Base-by-base conservation (phyloP, 768 basidiomycete species). In the Nevesoporus exiguus region DNA sequence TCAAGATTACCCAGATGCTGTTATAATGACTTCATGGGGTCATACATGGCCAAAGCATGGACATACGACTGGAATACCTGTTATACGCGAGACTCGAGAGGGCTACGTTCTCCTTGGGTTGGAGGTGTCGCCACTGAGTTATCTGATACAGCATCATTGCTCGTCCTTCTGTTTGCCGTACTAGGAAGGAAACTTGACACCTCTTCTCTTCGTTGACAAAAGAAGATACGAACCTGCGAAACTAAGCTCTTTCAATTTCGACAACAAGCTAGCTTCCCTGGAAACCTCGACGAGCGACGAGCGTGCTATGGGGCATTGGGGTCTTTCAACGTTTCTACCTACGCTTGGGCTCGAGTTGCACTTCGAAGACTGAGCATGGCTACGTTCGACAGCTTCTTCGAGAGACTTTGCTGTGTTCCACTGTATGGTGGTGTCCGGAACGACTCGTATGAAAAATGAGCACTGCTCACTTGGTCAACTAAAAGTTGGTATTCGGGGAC, bases 1-100 rank as follows among this genome's bases (percentile, higher is more conserved):
- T 98, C 61, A 93, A 67, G 27, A 94, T 80, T 2, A 96, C 75
- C 96, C 96, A 98, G 2, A 96, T 77, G 29, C 82, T 85, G 64
- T 95, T 97, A 75, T 91, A 95, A 67, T 96, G 94, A 48, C 91
- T 94, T 43, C 15, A 54, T 19, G 30, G 52, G 9, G 43, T 57
- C 27, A 50, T 7, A 25, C 14, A 3, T n/a, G n/a, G 21, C 33
- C 40, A 34, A 21, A n/a, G 6, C 36, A 17, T 15, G 14, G 51
- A 34, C 45, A 25, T 19, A 37, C 25, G 27, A 36, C 1, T n/a
- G 41, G 5, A 77, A 41, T 57, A 89, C 88, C 80, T 81, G 54
- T 90, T 89, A 61, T 93, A 93, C 47, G 79, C 75, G 5, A 75
- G 75, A 36, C 84, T 80, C 58, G 76, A 80, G 11, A 57, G 48